A percentile compares a stretch with the other conserved stretches of the same genome.
Evolutionary conservation across 164 flowering plant genomes (phyloP).

Genomic region (Cinnamomum chago): DNA sequence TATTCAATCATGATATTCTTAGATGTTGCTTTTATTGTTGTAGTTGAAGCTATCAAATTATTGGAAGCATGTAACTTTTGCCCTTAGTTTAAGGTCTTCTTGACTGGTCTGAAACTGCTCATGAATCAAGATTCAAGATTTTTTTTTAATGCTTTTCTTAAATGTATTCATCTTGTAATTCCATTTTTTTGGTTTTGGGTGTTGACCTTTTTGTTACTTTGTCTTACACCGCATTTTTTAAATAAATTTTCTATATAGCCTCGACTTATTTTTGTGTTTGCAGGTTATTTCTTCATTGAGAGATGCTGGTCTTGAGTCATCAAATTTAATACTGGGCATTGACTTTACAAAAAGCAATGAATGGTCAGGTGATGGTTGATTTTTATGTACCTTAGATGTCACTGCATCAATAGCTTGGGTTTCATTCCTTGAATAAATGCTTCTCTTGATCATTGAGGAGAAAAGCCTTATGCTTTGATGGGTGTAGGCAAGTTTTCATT

Average conservation of each 20-base stretch:
- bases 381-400: not conserved
- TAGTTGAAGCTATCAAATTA: not conserved
- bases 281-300: constrained; percentile 70
- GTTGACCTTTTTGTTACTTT: not conserved
- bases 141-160: not conserved
- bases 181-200: not conserved
- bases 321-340: constrained; percentile 81
- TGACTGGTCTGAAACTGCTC: not conserved
- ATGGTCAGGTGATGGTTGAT: constrained; percentile 58
- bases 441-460: not conserved
- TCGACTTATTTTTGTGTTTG: not conserved
- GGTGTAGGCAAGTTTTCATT: constrained; percentile 37
- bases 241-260: too few relatives aligned
- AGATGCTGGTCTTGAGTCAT: constrained; percentile 89
- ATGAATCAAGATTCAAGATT: not conserved
- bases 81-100: not conserved
- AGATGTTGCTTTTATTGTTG: not conserved
- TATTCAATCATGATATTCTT: not conserved
- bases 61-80: not conserved
- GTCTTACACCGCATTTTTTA: not conserved
- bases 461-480: constrained; percentile 4
- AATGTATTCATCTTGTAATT: not conserved
- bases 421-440: not conserved
- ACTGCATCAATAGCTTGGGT: not conserved
- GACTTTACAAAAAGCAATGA: constrained; percentile 97